Conservation (phyloP, 192 early-diverging fungal genomes). For the Coemansia sp. region DNA sequence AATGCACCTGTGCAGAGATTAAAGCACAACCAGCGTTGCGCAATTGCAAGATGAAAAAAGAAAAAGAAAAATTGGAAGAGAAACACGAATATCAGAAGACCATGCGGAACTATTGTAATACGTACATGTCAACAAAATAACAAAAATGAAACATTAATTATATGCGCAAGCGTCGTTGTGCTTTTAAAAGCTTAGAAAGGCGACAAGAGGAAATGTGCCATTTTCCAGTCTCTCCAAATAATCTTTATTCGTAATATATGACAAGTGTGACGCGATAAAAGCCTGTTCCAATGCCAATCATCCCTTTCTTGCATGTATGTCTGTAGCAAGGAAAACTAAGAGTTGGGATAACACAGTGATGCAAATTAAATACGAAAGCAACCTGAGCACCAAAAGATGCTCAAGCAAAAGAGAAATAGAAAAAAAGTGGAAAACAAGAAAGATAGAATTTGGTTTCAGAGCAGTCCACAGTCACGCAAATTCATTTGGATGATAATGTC, state of each 20-base stretch:
- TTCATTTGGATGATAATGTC: conserved; percentile 87
- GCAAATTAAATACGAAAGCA: not conserved
- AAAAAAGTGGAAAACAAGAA: not conserved
- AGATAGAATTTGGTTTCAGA: conserved; percentile 55
- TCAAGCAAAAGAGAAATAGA: not conserved
- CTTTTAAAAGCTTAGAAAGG: not conserved
- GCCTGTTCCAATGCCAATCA: too few relatives aligned
- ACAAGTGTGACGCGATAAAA: too few relatives aligned
- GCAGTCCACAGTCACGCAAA: conserved; percentile 73
- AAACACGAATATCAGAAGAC: not conserved
- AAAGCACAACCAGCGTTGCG: too few relatives aligned
- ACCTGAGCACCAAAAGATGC: not conserved
- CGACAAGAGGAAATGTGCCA: not conserved
- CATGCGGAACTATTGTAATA: not conserved
- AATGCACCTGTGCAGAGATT: not conserved
- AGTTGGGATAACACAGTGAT: not conserved
- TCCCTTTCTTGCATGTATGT: not conserved
- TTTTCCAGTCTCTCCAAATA: too few relatives aligned
- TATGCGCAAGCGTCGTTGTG: not conserved
- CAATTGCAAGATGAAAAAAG: too few relatives aligned
- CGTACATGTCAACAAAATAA: not conserved
- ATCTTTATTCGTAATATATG: too few relatives aligned
- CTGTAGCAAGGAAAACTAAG: not conserved
- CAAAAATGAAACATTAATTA: too few relatives aligned
- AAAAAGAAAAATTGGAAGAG: too few relatives aligned